Evolutionary conservation across 179 eudicot species (phyloP), one percentile per base, ranked within the genome.

Genomic region (Spinacia oleracea): DNA sequence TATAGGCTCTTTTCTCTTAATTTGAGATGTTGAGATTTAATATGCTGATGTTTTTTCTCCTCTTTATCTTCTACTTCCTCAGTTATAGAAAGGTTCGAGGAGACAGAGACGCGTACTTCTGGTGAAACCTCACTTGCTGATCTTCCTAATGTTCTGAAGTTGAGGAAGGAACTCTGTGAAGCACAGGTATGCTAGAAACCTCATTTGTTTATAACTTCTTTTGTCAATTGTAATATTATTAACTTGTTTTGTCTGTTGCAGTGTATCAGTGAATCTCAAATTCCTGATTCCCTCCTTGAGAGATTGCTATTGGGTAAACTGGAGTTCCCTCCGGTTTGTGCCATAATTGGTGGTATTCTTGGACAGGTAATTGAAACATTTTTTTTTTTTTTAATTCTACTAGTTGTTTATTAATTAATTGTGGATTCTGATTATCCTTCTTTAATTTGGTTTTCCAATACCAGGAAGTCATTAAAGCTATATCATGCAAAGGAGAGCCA

Each of bases 401-500:
- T 21, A 21, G 48, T 10, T 63, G 46, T 6, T 55, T 29, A 46
- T 20, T 20, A 18, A 59, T 25, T 58, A 1, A 67, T 48, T 51
- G 11, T 2, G 6, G 8, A 2, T 63, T 32, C 27, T 56, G 23
- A 60, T 70, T 60, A 32, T 18, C 23, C n/a, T 34, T 66, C 55
- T 32, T 12, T n/a, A 60, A 31, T 15, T 63, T 73, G 64, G 40
- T 31, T 73, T 34, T 73, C 68, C n/a, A 58, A 31, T 65, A n/a
- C 55, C 68, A 90, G 98, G 98, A 95, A 86, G 98, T 95, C 66
- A 95, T 95, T 21, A 96, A 96, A 83, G 98, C 94, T 50, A 89
- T 96, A 87, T 96, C 99, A 43, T 90, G 96, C 80, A 93, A 93
- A 87, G 99, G 99, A 2, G 92, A 90, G 80, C 98, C 99, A 32